Percentiles rank a stretch among this genome's conserved stretches.
Conservation (phyloP, 1,284 basidiomycete genomes). For the Irpex sp. region DNA sequence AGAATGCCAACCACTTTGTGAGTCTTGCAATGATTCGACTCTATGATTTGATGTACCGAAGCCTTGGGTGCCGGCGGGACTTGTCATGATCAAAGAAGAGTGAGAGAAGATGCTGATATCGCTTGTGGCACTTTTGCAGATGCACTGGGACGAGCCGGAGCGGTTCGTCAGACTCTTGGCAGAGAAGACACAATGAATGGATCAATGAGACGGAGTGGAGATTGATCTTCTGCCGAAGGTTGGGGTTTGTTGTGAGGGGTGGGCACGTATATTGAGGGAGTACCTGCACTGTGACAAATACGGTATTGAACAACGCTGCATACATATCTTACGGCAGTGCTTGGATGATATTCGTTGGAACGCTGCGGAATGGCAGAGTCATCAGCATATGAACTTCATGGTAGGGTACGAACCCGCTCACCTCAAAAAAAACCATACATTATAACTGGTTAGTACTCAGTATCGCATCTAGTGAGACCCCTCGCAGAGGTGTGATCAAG, state of each 20-base stretch:
- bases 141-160: slow-evolving; percentile 24
- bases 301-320: not conserved
- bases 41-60: no score
- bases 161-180: slow-evolving; percentile 15
- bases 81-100: no score
- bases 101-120: not conserved
- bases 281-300: not conserved
- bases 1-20: slow-evolving; percentile 23
- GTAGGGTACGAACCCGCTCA: no score
- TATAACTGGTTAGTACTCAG: no score
- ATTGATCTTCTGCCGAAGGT: not conserved
- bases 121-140: slow-evolving; percentile 5
- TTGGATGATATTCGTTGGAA: no score
- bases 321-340: not conserved
- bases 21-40: slow-evolving; percentile 1
- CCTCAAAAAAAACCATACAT: no score
- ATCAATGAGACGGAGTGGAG: not conserved
- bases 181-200: not conserved
- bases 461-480: no score
- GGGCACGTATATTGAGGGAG: not conserved
- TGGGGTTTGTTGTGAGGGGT: not conserved
- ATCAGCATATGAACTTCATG: no score
- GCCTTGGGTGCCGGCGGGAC: no score
- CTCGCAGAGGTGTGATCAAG: no score
- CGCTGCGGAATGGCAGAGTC: no score